phyloP scores from a whole-genome alignment of 2,329 filamentous ascomycete species.

The Talaromyces sp. region DNA sequence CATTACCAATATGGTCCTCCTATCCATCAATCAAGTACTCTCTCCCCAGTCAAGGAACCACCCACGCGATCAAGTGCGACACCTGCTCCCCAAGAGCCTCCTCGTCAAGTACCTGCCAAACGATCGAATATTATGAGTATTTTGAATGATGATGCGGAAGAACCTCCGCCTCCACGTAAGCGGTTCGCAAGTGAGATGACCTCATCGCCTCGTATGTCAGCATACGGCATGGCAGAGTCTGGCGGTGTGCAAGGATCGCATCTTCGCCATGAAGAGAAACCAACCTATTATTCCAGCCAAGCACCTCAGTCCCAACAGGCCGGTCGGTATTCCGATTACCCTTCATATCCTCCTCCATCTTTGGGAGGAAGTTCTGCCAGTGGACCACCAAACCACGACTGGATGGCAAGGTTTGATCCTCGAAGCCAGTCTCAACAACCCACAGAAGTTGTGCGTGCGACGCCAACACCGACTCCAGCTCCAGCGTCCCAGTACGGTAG shows the following conservation, averaged over 20 bases:
- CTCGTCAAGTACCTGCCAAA: slow-evolving; percentile 42
- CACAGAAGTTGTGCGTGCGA: slow-evolving; percentile 21
- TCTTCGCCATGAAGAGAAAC: slow-evolving; percentile 21
- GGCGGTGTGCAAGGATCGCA: slow-evolving; percentile 19
- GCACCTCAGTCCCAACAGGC: slow-evolving; percentile 10
- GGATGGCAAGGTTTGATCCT: slow-evolving; percentile 41
- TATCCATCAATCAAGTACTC: slow-evolving; percentile 21
- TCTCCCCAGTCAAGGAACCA: slow-evolving; percentile 33
- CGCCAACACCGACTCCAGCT: slow-evolving; percentile 32
- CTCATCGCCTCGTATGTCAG: slow-evolving; percentile 6
- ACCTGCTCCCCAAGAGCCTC: slow-evolving; percentile 29
- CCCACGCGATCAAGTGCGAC: slow-evolving; percentile 28
- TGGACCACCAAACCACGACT: slow-evolving; percentile 31
- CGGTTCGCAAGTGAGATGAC: slow-evolving; percentile 37
- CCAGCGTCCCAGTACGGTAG: slow-evolving; percentile 25
- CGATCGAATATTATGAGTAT: slow-evolving; percentile 48
- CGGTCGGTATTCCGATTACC: slow-evolving; percentile 28
- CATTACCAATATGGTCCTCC: slow-evolving; percentile 28
- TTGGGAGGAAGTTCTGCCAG: slow-evolving; percentile 21
- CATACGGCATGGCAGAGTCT: slow-evolving; percentile 10
- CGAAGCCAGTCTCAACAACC: slow-evolving; percentile 26
- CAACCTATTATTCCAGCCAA: slow-evolving; percentile 22
- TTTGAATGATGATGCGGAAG: slow-evolving; percentile 45
- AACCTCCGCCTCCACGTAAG: slow-evolving; percentile 41
- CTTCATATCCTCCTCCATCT: slow-evolving; percentile 24